phyloP scores from a whole-genome alignment of 192 early-diverging fungal species.

The Coemansia sp. region DNA sequence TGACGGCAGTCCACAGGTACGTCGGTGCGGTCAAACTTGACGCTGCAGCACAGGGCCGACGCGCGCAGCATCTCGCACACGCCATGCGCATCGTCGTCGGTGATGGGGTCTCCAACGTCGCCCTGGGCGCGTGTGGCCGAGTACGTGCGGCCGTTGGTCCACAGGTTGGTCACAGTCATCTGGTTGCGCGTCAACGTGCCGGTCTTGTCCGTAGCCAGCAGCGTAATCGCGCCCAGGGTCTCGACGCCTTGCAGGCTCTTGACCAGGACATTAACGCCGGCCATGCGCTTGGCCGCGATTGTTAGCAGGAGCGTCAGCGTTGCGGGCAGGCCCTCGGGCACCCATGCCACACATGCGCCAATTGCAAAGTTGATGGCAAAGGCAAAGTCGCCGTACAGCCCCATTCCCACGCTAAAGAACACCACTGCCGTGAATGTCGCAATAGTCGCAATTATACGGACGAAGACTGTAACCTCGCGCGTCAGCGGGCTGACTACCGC shows the following conservation, averaged over 20 bases:
- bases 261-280: conserved; percentile 79
- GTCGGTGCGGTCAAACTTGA: conserved; percentile 85
- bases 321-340: conserved; percentile 89
- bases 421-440: conserved; percentile 68
- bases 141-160: conserved; percentile 70
- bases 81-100: conserved; percentile 53
- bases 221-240: conserved; percentile 93
- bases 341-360: conserved; percentile 82
- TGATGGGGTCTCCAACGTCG: conserved; percentile 48
- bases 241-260: conserved; percentile 96
- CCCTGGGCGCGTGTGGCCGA: conserved; percentile 48
- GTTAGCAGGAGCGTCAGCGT: conserved; percentile 92
- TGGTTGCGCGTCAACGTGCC: conserved; percentile 95
- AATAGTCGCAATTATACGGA: conserved; percentile 78
- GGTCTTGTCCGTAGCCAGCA: conserved; percentile 96
- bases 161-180: conserved; percentile 92
- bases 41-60: conserved; percentile 77
- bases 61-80: conserved; percentile 73
- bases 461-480: conserved; percentile 72
- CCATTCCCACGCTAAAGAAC: conserved; percentile 78
- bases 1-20: conserved; percentile 75
- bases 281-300: conserved; percentile 95
- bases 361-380: conserved; percentile 87
- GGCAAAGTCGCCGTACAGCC: conserved; percentile 54
- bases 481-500: conserved; percentile 68